Evolutionary conservation across 345 rosid species (phyloP).

Genomic region (Aethionema arabicum): DNA sequence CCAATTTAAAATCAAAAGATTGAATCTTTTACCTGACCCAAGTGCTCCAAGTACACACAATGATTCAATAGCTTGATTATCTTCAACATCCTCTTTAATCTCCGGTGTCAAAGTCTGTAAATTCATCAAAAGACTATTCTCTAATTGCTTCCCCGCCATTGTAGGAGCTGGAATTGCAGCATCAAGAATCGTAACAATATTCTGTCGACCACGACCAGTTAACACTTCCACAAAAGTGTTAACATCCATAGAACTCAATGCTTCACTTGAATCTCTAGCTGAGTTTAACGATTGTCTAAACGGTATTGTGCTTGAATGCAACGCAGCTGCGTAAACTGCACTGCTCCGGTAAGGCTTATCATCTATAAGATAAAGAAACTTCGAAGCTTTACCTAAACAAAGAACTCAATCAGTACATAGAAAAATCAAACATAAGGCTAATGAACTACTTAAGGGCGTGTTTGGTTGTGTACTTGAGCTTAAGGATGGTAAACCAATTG

Average conservation of each 20-base stretch:
- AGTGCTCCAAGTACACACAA: conserved; percentile 71
- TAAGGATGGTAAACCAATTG: conserved; percentile 77
- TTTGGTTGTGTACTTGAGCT: conserved; percentile 52
- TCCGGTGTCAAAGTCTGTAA: conserved; percentile 74
- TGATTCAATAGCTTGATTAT: conserved; percentile 61
- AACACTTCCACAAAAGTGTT: conserved; percentile 56
- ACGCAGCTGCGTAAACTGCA: conserved; percentile 83
- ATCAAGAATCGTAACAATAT: conserved; percentile 63
- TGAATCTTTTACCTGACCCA: conserved; percentile 44
- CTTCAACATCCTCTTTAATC: conserved; percentile 58
- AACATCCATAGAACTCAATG: conserved; percentile 59
- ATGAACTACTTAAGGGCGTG: conserved; percentile 5
- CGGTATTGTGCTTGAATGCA: conserved; percentile 72
- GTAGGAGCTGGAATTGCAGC: conserved; percentile 78
- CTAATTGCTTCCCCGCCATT: conserved; percentile 45
- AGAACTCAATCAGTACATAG: neutral
- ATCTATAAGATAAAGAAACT: conserved; percentile 52
- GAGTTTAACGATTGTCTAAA: conserved; percentile 56
- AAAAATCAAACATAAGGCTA: conserved; percentile 1
- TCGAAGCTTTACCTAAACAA: conserved; percentile 64
- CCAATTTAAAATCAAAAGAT: too few species aligned
- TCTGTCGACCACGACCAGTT: conserved; percentile 69
- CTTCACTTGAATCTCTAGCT: conserved; percentile 42
- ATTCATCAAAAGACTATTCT: conserved; percentile 45
- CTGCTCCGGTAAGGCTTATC: conserved; percentile 79